Evolutionary conservation across 768 basidiomycete genomes (phyloP), one percentile per base, ranked within the genome.

Genomic region (Kwoniella botswanensis): DNA sequence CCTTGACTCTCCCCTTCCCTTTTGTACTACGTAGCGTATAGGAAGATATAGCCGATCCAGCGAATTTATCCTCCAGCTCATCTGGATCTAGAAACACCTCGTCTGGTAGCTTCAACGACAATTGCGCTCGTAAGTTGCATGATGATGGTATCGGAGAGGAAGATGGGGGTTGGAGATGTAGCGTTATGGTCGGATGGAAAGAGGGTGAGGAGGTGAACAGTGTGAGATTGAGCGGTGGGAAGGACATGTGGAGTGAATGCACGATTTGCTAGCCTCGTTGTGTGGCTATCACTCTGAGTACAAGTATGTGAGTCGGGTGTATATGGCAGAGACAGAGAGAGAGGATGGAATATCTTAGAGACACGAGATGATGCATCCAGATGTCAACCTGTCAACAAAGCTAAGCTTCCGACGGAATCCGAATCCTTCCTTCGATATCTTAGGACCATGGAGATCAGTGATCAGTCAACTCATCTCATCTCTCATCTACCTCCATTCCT

Each of bases 41-140:
- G 17, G 55, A 43, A 41, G 21, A 29, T 46, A 53, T 22, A 21
- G 21, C 35, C 29, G 59, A 35, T 41, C 46, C 60, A 18, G 52
- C 56, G 11, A 57, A 61, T 41, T 54, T 68, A 43, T 68, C 63
- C 22, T n/a, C 24, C 29, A 79, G 26, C 52, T 79, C 74, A 52
- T 76, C 72, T 9, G 61, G 60, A 55, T 79, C 78, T 11, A 74
- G 22, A 57, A 79, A 79, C 12, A 79, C 18, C 21, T 44, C 71
- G 61, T 79, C 78, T 24, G 75, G 72, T 15, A 76, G 42, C 44
- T 21, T 18, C 4, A 73, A 4, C 17, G 46, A 43, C 35, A 42
- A 4, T n/a, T 42, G 15, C 11, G 43, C 60, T 42, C 12, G 18
- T 44, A 46, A n/a, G 22, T 61, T 26, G 22, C 41, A 41, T 18